These are phyloP conservation scores for Puccinia coronata DNA, from an alignment of 1,284 basidiomycete genomes.

Conservation along the genomic window DNA sequence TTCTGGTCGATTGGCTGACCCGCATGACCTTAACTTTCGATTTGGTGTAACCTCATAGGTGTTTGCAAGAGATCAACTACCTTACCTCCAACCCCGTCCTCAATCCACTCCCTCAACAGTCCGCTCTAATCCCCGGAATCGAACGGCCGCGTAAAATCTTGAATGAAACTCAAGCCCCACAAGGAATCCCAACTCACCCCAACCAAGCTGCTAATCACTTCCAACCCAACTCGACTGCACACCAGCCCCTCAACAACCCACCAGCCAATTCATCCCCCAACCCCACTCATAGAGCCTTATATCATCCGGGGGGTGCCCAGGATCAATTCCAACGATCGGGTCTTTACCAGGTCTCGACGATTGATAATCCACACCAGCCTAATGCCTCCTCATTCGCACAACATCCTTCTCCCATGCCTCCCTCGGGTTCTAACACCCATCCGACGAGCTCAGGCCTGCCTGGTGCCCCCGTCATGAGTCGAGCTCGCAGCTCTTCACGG, in stretches of 20 bases:
- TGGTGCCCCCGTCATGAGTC: slow-evolving; percentile 37
- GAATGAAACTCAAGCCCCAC: slow-evolving; percentile 49
- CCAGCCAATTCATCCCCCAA: slow-evolving; percentile 16
- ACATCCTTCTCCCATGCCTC: not conserved
- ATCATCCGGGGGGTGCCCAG: slow-evolving; percentile 25
- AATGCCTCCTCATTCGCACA: slow-evolving; percentile 18
- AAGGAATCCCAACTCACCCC: slow-evolving; percentile 1
- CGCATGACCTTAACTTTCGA: not conserved
- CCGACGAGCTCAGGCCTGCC: not conserved
- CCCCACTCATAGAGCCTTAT: slow-evolving; percentile 28
- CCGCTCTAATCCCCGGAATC: slow-evolving; percentile 53
- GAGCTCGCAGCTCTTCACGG: slow-evolving; percentile 42
- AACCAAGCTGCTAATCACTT: slow-evolving; percentile 12
- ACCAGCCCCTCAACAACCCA: slow-evolving; percentile 9
- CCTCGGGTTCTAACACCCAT: not conserved
- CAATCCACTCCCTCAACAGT: slow-evolving; percentile 76
- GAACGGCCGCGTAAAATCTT: slow-evolving; percentile 54
- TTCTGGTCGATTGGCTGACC: too few relatives aligned
- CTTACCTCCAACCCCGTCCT: slow-evolving; percentile 93
- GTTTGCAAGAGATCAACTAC: slow-evolving; percentile 96
- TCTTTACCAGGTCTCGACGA: slow-evolving; percentile 35
- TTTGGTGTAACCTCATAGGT: slow-evolving; percentile 62
- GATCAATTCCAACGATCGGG: slow-evolving; percentile 33
- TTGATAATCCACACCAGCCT: slow-evolving; percentile 24
- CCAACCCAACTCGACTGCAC: not conserved